Evolutionary conservation across 1,284 basidiomycete species (phyloP).

Genomic region (Rhodotorula sp.): DNA sequence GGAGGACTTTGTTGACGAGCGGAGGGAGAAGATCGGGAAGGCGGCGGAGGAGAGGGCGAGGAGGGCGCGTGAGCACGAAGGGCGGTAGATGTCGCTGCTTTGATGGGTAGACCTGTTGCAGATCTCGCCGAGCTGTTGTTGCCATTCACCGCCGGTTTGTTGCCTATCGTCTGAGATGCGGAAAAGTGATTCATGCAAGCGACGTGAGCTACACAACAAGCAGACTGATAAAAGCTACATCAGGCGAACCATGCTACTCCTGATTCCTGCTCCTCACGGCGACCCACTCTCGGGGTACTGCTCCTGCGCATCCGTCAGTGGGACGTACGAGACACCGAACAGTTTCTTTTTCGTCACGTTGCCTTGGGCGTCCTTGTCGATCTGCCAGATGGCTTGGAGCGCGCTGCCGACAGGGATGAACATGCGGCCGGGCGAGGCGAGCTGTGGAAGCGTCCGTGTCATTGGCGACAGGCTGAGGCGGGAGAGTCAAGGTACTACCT

Average conservation of each 20-base stretch:
- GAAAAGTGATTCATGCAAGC: too few species aligned
- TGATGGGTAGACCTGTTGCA: background rate
- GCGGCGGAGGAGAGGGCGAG: slow-evolving; percentile 27
- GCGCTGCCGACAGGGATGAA: slow-evolving; percentile 80
- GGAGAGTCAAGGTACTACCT: background rate
- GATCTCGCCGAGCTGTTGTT: background rate
- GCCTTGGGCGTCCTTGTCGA: slow-evolving; percentile 73
- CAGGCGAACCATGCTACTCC: background rate
- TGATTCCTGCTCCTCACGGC: background rate
- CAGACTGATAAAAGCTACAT: background rate
- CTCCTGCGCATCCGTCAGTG: slow-evolving; percentile 34
- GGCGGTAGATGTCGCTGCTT: background rate
- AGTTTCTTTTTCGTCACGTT: slow-evolving; percentile 64
- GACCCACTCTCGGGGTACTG: background rate
- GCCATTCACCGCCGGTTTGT: background rate
- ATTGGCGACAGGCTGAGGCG: too few species aligned
- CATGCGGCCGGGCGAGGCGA: slow-evolving; percentile 81
- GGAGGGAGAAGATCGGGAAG: slow-evolving; percentile 17
- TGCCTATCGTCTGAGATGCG: too few species aligned
- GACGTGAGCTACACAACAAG: background rate
- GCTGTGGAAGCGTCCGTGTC: slow-evolving; percentile 49
- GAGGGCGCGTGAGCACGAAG: background rate
- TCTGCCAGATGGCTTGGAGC: slow-evolving; percentile 59
- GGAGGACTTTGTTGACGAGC: slow-evolving; percentile 28
- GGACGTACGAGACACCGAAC: slow-evolving; percentile 68